Evolutionary conservation across 305 asterid species (phyloP).

Genomic region (Striga hermonthica): DNA sequence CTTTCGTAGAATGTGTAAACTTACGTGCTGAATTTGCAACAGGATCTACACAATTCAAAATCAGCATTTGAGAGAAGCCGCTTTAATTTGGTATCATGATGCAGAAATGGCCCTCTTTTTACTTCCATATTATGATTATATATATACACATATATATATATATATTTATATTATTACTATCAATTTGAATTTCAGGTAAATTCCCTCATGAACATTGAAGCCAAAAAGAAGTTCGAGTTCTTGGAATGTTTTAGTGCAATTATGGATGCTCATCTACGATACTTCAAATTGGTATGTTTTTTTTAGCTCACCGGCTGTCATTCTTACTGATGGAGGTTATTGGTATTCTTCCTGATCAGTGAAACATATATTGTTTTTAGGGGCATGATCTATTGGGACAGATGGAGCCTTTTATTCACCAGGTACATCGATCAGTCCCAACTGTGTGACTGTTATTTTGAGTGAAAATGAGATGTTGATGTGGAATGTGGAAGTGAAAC

Average conservation of each 20-base stretch:
- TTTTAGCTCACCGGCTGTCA: constrained; percentile 25
- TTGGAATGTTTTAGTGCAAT: constrained; percentile 95
- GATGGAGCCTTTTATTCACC: constrained; percentile 94
- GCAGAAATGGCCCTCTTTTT: constrained; percentile 30
- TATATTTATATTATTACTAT: constrained; percentile 37
- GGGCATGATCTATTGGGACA: constrained; percentile 81
- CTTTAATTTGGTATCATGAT: constrained; percentile 74
- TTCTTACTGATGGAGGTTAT: constrained; percentile 27
- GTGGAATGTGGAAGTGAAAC: constrained; percentile 15
- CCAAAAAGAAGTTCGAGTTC: constrained; percentile 91
- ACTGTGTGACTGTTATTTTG: constrained; percentile 26
- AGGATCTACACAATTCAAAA: constrained; percentile 95
- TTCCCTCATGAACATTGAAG: constrained; percentile 82
- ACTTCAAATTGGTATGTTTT: constrained; percentile 75
- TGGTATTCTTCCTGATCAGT: constrained; percentile 32
- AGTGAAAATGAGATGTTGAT: constrained; percentile 17
- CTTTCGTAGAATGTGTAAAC: constrained; percentile 22
- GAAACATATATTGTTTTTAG: constrained; percentile 40
- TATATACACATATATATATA: constrained; percentile 27
- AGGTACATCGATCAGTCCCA: constrained; percentile 49
- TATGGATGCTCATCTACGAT: constrained; percentile 97
- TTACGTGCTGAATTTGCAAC: constrained; percentile 41
- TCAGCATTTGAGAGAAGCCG: constrained; percentile 95
- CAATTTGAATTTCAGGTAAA: constrained; percentile 76
- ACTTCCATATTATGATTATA: constrained; percentile 17